Conservation (phyloP, 441 rosid species). For the Erysimum pusillum region DNA sequence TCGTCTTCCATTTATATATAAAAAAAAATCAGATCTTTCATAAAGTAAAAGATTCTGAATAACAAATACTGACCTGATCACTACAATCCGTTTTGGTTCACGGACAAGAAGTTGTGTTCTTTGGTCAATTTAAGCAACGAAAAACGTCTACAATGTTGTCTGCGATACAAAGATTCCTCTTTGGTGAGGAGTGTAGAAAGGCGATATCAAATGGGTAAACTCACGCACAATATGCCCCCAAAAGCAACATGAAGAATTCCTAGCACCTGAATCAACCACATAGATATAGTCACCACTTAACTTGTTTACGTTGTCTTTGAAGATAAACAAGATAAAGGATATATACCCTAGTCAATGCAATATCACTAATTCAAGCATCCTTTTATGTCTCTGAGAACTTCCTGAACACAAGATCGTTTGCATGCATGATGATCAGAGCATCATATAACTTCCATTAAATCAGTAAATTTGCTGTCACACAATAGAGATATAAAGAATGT, state of each 20-base stretch:
- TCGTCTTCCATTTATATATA: conserved; percentile 26
- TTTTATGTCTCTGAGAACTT: neutral
- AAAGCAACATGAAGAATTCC: conserved; percentile 70
- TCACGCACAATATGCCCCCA: conserved; percentile 76
- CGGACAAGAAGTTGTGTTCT: conserved; percentile 68
- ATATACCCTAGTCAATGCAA: neutral
- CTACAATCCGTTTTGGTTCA: conserved; percentile 58
- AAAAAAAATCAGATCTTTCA: conserved; percentile 3
- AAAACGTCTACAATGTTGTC: conserved; percentile 75
- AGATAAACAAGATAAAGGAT: neutral
- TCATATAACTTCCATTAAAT: conserved; percentile 10
- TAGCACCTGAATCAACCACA: conserved; percentile 57
- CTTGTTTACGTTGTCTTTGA: neutral
- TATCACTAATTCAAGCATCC: conserved; percentile 3
- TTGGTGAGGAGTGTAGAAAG: conserved; percentile 53
- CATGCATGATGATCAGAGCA: neutral
- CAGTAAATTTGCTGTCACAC: neutral
- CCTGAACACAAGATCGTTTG: neutral
- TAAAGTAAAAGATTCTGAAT: conserved; percentile 17
- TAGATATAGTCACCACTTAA: neutral
- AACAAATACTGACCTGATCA: conserved; percentile 61
- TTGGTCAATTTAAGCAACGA: conserved; percentile 62
- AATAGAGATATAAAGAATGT: neutral
- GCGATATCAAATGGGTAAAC: conserved; percentile 71
- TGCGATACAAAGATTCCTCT: conserved; percentile 50